Conservation (phyloP, 2,329 filamentous ascomycete species). For the Arthrobotrys megalospora region DNA sequence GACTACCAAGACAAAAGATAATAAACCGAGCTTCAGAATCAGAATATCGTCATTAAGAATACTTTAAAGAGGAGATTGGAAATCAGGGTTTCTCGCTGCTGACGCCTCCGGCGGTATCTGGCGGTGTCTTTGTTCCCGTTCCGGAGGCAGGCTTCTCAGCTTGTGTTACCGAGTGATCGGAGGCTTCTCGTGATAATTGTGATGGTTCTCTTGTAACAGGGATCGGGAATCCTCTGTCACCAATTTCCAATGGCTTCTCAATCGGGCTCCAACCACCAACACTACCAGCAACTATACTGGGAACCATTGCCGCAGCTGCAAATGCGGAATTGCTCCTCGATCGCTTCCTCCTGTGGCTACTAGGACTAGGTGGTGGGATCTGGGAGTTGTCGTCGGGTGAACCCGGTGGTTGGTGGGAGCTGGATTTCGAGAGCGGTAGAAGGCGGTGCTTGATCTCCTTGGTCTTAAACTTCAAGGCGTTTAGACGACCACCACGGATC, state of each 20-base stretch:
- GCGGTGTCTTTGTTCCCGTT: conserved; percentile 49
- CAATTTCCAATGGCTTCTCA: conserved; percentile 60
- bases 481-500: conserved; percentile 85
- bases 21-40: conserved; percentile 30
- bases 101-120: conserved; percentile 33
- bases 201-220: conserved; percentile 49
- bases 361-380: conserved; percentile 71
- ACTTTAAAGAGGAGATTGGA: conserved; percentile 9
- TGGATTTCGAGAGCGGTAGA: conserved; percentile 77
- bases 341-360: conserved; percentile 75
- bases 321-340: conserved; percentile 75
- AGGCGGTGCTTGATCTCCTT: conserved; percentile 78
- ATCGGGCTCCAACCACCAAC: conserved; percentile 64
- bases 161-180: conserved; percentile 32
- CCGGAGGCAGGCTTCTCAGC: conserved; percentile 25
- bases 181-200: conserved; percentile 44
- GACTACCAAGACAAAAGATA: conserved; percentile 10
- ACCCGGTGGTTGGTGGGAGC: conserved; percentile 75
- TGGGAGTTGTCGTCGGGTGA: conserved; percentile 74
- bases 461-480: conserved; percentile 78
- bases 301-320: conserved; percentile 71
- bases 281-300: conserved; percentile 64
- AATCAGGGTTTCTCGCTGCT: conserved; percentile 36
- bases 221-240: conserved; percentile 39
- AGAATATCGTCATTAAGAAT: conserved; percentile 20